phyloP scores from a whole-genome alignment of 2,329 filamentous ascomycete species.

The Herpotrichia juniperi region DNA sequence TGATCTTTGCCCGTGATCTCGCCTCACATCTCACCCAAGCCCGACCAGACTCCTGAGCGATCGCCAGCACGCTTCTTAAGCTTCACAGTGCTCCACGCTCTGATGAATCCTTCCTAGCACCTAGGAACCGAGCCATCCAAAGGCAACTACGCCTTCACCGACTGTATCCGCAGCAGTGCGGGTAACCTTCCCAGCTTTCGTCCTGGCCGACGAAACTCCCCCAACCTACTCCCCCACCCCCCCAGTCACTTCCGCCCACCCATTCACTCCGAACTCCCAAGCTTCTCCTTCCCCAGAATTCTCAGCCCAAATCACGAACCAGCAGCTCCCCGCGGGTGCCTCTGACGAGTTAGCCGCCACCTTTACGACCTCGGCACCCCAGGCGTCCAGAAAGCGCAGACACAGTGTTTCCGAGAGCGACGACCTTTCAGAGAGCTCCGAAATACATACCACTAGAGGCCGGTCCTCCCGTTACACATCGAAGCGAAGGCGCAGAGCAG shows the following conservation, averaged over 20 bases:
- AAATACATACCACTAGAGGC: conserved; percentile 26
- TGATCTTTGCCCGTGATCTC: conserved; percentile 18
- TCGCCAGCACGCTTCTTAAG: conserved; percentile 8
- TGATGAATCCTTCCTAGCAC: conserved; percentile 23
- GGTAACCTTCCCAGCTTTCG: conserved; percentile 53
- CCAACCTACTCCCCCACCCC: conserved; percentile 59
- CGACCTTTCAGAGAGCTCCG: conserved; percentile 23
- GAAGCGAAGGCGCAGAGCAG: conserved; percentile 51
- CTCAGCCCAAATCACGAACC: conserved; percentile 33
- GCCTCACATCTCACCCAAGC: conserved; percentile 11
- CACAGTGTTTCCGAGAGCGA: conserved; percentile 39
- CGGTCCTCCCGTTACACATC: conserved; percentile 42
- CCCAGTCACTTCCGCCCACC: conserved; percentile 72
- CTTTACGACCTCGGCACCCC: conserved; percentile 14
- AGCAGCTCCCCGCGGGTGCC: conserved; percentile 15
- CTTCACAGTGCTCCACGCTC: conserved; percentile 9
- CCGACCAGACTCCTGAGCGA: conserved; percentile 3
- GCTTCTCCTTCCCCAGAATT: conserved; percentile 50
- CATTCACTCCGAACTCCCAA: conserved; percentile 63
- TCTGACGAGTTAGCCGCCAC: conserved; percentile 20
- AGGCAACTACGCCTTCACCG: conserved; percentile 28
- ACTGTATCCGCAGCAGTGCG: conserved; percentile 37
- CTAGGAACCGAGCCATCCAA: conserved; percentile 16
- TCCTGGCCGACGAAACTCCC: conserved; percentile 75
- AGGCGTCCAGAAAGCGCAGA: conserved; percentile 37